A percentile compares a stretch with the other conserved stretches of the same genome.
Evolutionary conservation across 805 yeast genomes (phyloP).

Genomic region (Komagataella phaffii): DNA sequence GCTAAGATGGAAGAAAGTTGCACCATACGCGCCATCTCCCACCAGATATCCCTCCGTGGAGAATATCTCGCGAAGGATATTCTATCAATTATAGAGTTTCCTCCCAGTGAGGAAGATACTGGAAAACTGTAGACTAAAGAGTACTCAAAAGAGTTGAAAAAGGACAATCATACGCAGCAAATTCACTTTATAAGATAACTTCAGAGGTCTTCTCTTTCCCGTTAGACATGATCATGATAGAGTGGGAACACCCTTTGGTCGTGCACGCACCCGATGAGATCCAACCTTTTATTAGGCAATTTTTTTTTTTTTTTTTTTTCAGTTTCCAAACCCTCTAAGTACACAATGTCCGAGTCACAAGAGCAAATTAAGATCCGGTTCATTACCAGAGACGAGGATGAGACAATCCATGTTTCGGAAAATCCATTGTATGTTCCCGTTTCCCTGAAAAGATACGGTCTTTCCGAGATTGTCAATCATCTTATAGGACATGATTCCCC

Average conservation of each 20-base stretch:
- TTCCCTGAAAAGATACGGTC: constrained; percentile 74
- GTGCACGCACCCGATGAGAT: background rate
- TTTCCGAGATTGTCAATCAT: constrained; percentile 92
- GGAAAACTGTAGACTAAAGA: background rate
- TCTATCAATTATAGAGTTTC: background rate
- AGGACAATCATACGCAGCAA: background rate
- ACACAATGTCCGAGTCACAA: background rate
- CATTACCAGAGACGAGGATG: constrained; percentile 77
- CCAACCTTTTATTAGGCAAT: background rate
- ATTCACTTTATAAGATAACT: too few relatives aligned
- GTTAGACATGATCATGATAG: background rate
- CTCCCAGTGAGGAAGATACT: background rate
- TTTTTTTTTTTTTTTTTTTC: background rate
- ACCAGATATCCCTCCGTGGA: background rate
- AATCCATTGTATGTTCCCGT: constrained; percentile 84
- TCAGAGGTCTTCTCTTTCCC: background rate
- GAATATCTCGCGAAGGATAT: background rate
- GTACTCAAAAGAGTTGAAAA: background rate
- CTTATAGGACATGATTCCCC: constrained; percentile 47
- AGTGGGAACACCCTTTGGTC: background rate
- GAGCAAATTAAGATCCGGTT: constrained; percentile 65
- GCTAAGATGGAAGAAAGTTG: constrained; percentile 5
- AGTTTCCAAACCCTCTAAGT: background rate
- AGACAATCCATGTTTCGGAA: constrained; percentile 55
- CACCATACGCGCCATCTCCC: constrained; percentile 4